Conservation (phyloP, 2,329 filamentous ascomycete species). For the Cercospora canescens region DNA sequence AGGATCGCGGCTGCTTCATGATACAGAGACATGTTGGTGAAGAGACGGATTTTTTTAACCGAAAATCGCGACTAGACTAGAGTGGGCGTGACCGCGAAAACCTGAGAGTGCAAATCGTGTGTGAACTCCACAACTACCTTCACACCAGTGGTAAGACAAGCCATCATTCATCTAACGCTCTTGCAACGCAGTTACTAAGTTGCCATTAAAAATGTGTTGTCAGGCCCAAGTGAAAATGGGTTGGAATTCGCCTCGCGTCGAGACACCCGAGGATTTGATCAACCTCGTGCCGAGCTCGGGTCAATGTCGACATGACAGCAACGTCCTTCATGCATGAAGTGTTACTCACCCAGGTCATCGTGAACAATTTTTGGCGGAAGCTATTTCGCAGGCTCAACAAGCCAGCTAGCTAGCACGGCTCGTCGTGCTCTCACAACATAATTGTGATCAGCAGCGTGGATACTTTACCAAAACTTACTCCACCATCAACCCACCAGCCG, state of each 20-base stretch:
- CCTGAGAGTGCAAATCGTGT: background rate
- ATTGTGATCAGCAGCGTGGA: background rate
- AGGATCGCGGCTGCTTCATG: constrained; percentile 83
- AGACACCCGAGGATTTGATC: background rate
- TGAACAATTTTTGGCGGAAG: background rate
- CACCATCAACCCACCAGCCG: background rate
- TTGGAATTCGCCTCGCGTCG: background rate
- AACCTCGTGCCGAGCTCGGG: constrained; percentile 2
- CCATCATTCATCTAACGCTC: background rate
- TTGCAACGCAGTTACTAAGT: background rate
- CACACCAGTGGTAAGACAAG: background rate
- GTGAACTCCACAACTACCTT: background rate
- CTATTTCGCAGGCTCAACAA: background rate
- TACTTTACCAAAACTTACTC: background rate
- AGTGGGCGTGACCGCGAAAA: background rate
- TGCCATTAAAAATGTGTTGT: background rate
- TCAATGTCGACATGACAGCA: background rate
- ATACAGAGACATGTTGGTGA: constrained; percentile 80
- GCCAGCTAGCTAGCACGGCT: background rate
- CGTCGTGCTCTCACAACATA: background rate
- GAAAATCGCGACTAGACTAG: background rate
- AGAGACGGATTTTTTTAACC: background rate
- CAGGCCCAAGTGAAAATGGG: background rate
- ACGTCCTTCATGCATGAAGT: background rate
- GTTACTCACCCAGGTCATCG: background rate